Conservation (phyloP, 116 monocot species). For the Dioscorea cayenensis region DNA sequence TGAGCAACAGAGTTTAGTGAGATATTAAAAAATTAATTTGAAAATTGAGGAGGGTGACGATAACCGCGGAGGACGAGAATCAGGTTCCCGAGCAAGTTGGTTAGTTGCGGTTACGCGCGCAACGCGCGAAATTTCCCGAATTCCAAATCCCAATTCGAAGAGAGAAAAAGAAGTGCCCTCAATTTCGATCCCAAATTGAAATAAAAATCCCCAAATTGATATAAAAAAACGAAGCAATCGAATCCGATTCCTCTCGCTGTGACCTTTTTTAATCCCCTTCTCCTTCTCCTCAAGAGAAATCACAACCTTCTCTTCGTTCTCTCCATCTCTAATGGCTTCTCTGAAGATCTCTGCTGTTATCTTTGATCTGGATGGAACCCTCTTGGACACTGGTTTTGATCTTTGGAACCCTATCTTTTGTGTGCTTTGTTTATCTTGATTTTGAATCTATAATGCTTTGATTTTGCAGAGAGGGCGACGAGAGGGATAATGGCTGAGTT, state of each 20-base stretch:
- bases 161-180: no score
- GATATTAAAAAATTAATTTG: no score
- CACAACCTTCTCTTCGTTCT: neutral
- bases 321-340: conserved; percentile 19
- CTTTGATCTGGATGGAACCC: conserved; percentile 66
- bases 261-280: neutral
- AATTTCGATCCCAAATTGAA: no score
- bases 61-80: no score
- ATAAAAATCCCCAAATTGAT: no score
- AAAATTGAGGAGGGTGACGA: no score
- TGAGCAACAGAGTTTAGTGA: no score
- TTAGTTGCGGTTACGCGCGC: no score
- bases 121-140: no score
- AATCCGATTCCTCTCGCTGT: neutral
- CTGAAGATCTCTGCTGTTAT: conserved; percentile 46
- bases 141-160: no score
- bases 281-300: neutral
- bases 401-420: neutral
- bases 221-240: neutral
- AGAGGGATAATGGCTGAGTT: conserved; percentile 50
- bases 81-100: no score
- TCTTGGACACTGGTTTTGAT: conserved; percentile 49
- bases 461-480: conserved; percentile 44
- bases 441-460: neutral
- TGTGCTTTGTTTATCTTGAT: neutral